Conservation (phyloP, 805 yeast genomes). For the Lipomyces anomalus region DNA sequence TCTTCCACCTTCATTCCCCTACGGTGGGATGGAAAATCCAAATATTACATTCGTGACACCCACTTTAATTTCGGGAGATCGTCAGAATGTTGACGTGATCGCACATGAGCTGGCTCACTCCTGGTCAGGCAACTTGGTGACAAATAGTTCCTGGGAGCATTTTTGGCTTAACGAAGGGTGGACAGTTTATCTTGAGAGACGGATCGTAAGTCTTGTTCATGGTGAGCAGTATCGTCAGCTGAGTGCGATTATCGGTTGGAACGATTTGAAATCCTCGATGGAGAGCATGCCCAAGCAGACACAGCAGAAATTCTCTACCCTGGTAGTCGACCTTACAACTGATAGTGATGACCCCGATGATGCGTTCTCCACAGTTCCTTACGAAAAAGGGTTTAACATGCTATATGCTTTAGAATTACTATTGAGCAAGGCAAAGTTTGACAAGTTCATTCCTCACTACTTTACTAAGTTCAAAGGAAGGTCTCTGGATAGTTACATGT, state of each 20-base stretch:
- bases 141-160: conserved; percentile 88
- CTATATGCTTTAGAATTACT: neutral
- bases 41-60: conserved; percentile 89
- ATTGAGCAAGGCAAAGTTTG: conserved; percentile 45
- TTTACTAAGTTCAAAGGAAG: conserved; percentile 61
- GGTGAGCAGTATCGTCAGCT: conserved; percentile 77
- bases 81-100: conserved; percentile 79
- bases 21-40: conserved; percentile 95
- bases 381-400: neutral
- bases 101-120: conserved; percentile 93
- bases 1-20: conserved; percentile 72
- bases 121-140: conserved; percentile 88
- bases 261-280: conserved; percentile 63
- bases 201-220: conserved; percentile 71
- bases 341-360: neutral
- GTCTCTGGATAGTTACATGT: conserved; percentile 77
- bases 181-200: conserved; percentile 87
- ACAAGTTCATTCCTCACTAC: conserved; percentile 74
- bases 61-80: conserved; percentile 75
- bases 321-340: neutral
- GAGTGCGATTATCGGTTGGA: conserved; percentile 84
- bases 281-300: conserved; percentile 54
- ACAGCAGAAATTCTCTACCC: neutral
- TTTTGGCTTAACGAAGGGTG: conserved; percentile 95
- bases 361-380: neutral